Evolutionary conservation across 441 rosid species (phyloP), one percentile per base, ranked within the genome.

Genomic region (Erodium moschatum): DNA sequence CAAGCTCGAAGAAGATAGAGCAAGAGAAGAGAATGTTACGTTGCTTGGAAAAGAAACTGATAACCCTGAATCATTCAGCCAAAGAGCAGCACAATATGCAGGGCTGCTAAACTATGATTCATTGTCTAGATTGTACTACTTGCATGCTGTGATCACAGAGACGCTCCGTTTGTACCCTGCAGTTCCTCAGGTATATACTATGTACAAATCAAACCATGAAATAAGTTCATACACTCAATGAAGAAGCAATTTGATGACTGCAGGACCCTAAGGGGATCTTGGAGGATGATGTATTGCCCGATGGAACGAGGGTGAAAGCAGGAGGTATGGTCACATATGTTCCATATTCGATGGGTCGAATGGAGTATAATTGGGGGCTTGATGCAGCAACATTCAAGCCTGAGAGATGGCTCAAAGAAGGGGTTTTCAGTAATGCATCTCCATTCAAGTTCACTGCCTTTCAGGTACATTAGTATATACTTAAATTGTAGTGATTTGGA

Each of bases 241-340:
- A 29, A 11, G 16, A 24, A 4, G 38, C 13, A 19, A 35, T 69
- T 35, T 10, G 4, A 60, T 42, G 33, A 73, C 46, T 77, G 71
- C 72, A 90, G 96, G 97, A 94, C 44, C 97, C 98, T 0, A 91
- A 91, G 75, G 97, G 96, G 24, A 81, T 94, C 29, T 65, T 86
- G 74, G 83, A 88, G 71, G 96, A 89, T 70, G 97, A 94, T 81
- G 73, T 83, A 29, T 78, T 94, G 78, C 98, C 97, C 0, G 93
- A 87, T 79, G 97, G 98, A 54, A 94, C 97, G 60, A 83, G 77
- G 74, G 94, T 94, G 48, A 89, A 84, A 78, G 97, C 97, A 67
- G 97, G 98, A 81, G 96, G 93, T 31, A 86, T 88, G 97, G 96
- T 91, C 18, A 94, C 97, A 68, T 91, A 89, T 76, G 96, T 86